These are phyloP conservation scores for Crithidia acanthocephali DNA, from an alignment of 208 protist species.

Conservation along the genomic window DNA sequence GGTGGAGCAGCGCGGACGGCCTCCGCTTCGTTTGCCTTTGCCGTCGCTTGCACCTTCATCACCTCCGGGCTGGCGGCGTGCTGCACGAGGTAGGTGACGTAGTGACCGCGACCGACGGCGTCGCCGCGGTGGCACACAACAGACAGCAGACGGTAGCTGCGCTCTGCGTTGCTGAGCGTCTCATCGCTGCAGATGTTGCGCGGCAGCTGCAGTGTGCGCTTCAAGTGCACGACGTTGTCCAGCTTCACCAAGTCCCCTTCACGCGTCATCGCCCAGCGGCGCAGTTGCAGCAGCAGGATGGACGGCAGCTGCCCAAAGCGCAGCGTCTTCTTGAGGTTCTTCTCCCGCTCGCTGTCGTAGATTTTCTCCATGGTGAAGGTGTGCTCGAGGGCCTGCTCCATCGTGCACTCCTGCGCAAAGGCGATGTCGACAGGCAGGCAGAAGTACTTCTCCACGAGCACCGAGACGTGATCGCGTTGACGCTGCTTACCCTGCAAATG, in stretches of 20 bases:
- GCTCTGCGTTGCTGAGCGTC: conserved; percentile 40
- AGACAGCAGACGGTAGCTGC: conserved; percentile 69
- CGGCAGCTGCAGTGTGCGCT: conserved; percentile 60
- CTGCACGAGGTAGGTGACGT: conserved; percentile 72
- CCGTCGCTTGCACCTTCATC: conserved; percentile 23
- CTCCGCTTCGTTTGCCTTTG: conserved; percentile 2
- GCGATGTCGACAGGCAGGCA: conserved; percentile 65
- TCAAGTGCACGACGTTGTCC: conserved; percentile 72
- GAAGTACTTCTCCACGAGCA: conserved; percentile 72
- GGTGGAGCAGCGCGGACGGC: conserved; percentile 13
- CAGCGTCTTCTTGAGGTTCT: conserved; percentile 71
- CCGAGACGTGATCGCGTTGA: conserved; percentile 56
- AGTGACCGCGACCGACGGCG: conserved; percentile 65
- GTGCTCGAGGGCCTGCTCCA: conserved; percentile 72
- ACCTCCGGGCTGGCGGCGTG: conserved; percentile 45
- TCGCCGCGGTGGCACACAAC: conserved; percentile 75
- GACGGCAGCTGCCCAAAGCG: conserved; percentile 53
- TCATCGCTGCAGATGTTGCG: conserved; percentile 53
- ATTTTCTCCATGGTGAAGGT: conserved; percentile 66
- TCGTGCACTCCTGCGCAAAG: conserved; percentile 63
- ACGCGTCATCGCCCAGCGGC: conserved; percentile 83
- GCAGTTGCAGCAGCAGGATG: conserved; percentile 77
- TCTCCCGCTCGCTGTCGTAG: conserved; percentile 56
- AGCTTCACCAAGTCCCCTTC: conserved; percentile 88
- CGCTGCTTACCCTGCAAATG: conserved; percentile 69